Percentiles rank a stretch among this genome's conserved stretches.
Conservation (phyloP, 495 filamentous ascomycete genomes). For the Massariosphaeria phaeospora region DNA sequence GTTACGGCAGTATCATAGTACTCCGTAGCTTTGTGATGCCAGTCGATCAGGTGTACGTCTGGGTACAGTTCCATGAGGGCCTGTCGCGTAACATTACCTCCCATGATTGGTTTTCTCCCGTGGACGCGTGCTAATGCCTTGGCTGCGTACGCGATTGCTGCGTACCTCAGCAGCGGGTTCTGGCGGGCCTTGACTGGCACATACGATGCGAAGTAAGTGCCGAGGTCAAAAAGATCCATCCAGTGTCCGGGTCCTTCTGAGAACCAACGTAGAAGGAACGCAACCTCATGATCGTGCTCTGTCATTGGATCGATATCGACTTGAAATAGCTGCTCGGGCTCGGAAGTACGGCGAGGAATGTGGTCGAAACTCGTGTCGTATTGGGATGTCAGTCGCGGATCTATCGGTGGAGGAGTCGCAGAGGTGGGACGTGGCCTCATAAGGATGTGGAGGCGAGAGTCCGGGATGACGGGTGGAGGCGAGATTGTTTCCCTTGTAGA, state of each 20-base stretch:
- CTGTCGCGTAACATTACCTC: conserved; percentile 47
- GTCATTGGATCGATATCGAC: conserved; percentile 2
- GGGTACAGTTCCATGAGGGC: conserved; percentile 52
- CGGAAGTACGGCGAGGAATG: conserved; percentile 5
- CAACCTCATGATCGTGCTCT: conserved; percentile 50
- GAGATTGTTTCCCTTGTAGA: conserved; percentile 41
- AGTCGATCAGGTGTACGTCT: conserved; percentile 47
- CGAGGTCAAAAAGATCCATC: conserved; percentile 63
- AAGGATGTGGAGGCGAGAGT: conserved; percentile 55
- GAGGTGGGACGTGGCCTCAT: conserved; percentile 54
- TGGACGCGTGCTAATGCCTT: conserved; percentile 57
- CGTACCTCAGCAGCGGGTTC: conserved; percentile 56
- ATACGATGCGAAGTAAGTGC: conserved; percentile 55
- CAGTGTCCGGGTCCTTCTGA: conserved; percentile 57
- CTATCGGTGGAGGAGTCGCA: conserved; percentile 47
- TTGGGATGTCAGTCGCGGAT: conserved; percentile 43
- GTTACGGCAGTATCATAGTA: conserved; percentile 62
- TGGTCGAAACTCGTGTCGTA: conserved; percentile 29
- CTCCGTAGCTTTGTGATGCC: conserved; percentile 54
- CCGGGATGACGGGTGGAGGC: conserved; percentile 42
- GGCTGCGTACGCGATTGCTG: conserved; percentile 57
- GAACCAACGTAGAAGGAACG: conserved; percentile 59
- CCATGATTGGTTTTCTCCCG: conserved; percentile 48
- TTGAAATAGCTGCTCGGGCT: background rate
- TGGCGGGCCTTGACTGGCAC: conserved; percentile 54